Base-by-base conservation (phyloP, 2,329 filamentous ascomycete species). In the Trichoderma sp. region DNA sequence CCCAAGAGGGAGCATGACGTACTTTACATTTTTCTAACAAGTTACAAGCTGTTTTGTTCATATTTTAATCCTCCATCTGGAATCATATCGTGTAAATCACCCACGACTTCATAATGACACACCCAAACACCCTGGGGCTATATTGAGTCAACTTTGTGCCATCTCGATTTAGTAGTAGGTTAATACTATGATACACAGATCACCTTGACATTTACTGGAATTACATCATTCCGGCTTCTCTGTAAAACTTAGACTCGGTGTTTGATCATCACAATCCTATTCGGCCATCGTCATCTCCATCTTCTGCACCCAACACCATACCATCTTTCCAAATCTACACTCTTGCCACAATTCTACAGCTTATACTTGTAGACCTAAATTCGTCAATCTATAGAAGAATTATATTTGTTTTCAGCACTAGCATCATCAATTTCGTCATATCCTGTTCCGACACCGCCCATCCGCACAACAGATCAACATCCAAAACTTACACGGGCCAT, bases 401-500 rank as follows among this genome's bases (percentile, higher is more conserved):
- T 4, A 11, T 6, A 14, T 14, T 12, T n/a, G 2, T 8, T 5
- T 8, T 53, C 45, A 53, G 4, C 45, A 53, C 45, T 53, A 53
- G 2, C 45, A 12, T 24, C 21, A 1, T 3, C 6, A 2, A 56
- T 56, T 24, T 7, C 21, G n/a, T 6, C 50, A 56, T 56, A 14
- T 45, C 41, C 11, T 56, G 1, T 5, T 3, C 8, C 50, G 5
- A 56, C 50, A 24, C 21, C 1, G 41, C 11, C n/a, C 21, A 21
- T 56, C 45, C n/a, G 45, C n/a, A 21, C 9, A 50, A 2, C n/a
- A 4, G n/a, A 50, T 45, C 41, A 50, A 53, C 45, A 53, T 56
- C 29, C 41, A 53, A 67, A 67, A 67, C 65, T 14, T 5, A 67
- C 65, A 67, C 65, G 65, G 65, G 27, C 65, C 65, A 67, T 67